Conservation (phyloP, 495 filamentous ascomycete genomes). For the Penicillium lividum region DNA sequence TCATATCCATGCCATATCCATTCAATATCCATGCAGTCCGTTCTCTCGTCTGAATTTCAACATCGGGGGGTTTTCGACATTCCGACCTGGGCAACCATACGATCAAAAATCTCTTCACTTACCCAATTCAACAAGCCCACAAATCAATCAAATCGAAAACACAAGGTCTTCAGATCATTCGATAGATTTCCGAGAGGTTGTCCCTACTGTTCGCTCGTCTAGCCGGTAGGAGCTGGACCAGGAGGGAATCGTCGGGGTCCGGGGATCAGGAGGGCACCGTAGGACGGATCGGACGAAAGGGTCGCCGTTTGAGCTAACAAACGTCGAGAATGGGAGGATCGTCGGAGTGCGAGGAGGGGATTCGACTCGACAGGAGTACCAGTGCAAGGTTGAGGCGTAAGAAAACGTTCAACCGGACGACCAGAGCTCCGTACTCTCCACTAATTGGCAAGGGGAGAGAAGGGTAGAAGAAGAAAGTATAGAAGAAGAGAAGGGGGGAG, state of each 20-base stretch:
- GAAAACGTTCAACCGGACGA: constrained; percentile 24
- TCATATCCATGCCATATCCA: background rate
- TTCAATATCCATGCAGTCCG: background rate
- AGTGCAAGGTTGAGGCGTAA: constrained; percentile 18
- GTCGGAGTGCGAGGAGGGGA: constrained; percentile 45
- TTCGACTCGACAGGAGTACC: constrained; percentile 50
- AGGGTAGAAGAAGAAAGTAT: constrained; percentile 54
- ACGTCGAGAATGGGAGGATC: constrained; percentile 40
- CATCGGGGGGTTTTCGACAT: constrained; percentile 8
- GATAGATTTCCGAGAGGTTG: constrained; percentile 28
- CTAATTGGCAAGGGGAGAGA: constrained; percentile 53
- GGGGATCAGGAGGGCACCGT: constrained; percentile 40
- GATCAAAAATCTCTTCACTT: constrained; percentile 25
- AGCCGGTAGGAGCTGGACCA: constrained; percentile 50
- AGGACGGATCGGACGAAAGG: constrained; percentile 30
- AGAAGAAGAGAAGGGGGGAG: constrained; percentile 38
- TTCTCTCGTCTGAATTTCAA: background rate
- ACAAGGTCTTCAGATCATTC: constrained; percentile 25
- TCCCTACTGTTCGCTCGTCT: constrained; percentile 47
- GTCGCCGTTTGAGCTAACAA: constrained; percentile 54
- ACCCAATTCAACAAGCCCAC: constrained; percentile 35
- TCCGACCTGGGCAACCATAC: constrained; percentile 18
- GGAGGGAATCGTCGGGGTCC: constrained; percentile 39
- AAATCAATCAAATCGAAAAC: constrained; percentile 28
- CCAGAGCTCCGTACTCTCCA: constrained; percentile 46